Conservation (phyloP, 2,329 filamentous ascomycete species). For the Elsinoe arachidis region DNA sequence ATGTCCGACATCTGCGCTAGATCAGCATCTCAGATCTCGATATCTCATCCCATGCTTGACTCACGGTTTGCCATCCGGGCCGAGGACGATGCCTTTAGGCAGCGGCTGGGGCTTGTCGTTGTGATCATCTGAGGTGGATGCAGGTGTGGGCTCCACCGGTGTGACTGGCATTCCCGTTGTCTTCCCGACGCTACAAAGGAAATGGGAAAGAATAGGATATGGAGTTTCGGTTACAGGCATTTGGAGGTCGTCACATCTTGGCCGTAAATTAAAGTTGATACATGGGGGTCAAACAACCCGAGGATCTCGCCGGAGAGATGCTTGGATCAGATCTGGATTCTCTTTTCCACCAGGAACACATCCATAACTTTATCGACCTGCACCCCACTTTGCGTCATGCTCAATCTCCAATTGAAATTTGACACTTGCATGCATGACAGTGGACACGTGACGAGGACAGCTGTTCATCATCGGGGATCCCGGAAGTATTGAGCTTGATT, state of each 20-base stretch:
- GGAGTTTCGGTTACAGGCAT: conserved; percentile 30
- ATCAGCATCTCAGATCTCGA: conserved; percentile 8
- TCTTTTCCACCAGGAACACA: neutral
- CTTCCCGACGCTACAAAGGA: conserved; percentile 30
- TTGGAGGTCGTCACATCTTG: conserved; percentile 13
- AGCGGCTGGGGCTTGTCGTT: conserved; percentile 43
- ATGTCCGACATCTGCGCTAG: conserved; percentile 56
- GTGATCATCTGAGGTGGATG: conserved; percentile 21
- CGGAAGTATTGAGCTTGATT: conserved; percentile 6
- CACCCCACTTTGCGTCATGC: conserved; percentile 4
- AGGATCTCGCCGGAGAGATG: neutral
- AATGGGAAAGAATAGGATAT: conserved; percentile 31
- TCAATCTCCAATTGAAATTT: conserved; percentile 4
- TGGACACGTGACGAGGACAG: conserved; percentile 1
- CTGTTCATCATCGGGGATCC: neutral
- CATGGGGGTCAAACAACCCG: neutral
- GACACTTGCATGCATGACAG: neutral
- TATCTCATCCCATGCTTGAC: conserved; percentile 25
- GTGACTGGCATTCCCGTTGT: conserved; percentile 30
- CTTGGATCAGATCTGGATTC: conserved; percentile 9
- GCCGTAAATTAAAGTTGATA: conserved; percentile 9
- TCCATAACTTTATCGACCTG: neutral
- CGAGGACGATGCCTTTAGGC: conserved; percentile 65
- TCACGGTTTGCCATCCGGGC: conserved; percentile 78
- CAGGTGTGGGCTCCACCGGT: conserved; percentile 21